phyloP scores from a whole-genome alignment of 352 stramenopile genomes.

The Bremia lactucae region DNA sequence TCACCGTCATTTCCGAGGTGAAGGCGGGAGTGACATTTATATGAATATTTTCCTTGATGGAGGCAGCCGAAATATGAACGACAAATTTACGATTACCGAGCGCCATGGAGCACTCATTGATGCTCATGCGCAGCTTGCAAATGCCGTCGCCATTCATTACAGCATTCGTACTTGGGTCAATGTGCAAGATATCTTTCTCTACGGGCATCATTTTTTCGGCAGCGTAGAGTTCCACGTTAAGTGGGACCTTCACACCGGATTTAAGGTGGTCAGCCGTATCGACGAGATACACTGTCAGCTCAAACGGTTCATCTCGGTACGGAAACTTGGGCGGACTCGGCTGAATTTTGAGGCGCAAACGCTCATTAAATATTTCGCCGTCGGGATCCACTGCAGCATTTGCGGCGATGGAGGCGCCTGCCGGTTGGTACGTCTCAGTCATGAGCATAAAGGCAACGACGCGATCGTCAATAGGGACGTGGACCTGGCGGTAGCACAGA shows the following conservation, averaged over 20 bases:
- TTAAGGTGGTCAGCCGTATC: slow-evolving; percentile 71
- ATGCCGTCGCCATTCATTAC: slow-evolving; percentile 78
- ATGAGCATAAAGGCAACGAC: slow-evolving; percentile 37
- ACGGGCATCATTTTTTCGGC: slow-evolving; percentile 77
- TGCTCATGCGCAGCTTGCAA: slow-evolving; percentile 70
- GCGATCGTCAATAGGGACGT: slow-evolving; percentile 3
- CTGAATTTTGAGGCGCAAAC: slow-evolving; percentile 75
- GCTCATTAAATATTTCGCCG: slow-evolving; percentile 43
- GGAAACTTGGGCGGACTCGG: slow-evolving; percentile 77
- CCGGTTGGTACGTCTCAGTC: slow-evolving; percentile 44
- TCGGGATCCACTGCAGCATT: slow-evolving; percentile 35
- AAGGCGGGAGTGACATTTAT: slow-evolving; percentile 50
- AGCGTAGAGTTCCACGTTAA: slow-evolving; percentile 75
- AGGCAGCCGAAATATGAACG: slow-evolving; percentile 56
- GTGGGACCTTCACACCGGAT: slow-evolving; percentile 58
- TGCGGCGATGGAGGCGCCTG: slow-evolving; percentile 14
- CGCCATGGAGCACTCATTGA: slow-evolving; percentile 77
- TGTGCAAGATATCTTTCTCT: slow-evolving; percentile 68
- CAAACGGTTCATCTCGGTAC: slow-evolving; percentile 78
- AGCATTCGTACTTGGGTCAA: slow-evolving; percentile 67
- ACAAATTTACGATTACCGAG: slow-evolving; percentile 83
- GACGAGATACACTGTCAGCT: slow-evolving; percentile 83
- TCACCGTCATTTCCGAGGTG: slow-evolving; percentile 75
- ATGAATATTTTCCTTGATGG: slow-evolving; percentile 36
- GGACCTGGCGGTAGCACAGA: slow-evolving; percentile 2